Base-by-base conservation (phyloP, 1,139 yeast genomes). In the Pneumocystis sp. region DNA sequence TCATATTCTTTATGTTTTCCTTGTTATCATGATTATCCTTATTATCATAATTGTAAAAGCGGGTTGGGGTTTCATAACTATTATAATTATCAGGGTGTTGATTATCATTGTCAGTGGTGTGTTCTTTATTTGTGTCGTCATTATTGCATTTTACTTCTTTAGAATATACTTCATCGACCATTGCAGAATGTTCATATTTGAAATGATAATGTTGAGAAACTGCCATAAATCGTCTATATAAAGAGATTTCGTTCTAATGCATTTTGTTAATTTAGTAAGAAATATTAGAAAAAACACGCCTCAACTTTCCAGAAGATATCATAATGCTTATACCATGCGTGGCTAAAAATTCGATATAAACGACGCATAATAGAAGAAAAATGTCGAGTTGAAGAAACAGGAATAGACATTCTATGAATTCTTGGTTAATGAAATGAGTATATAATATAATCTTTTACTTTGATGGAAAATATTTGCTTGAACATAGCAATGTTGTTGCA, bases 301-400 rank as follows among this genome's bases (percentile, higher is more conserved):
- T 59, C 61, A 31, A 59, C 61, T 39, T 42, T 59, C 61, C 61
- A 59, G 21, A 59, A 59, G 10, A 25, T 12, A n/a, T 59, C 65
- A 21, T 39, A 34, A 60, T 63, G 64, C 15, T 63, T 39, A 19
- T 40, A 63, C 59, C 61, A 63, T 25, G 64, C 64, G 61, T 63
- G 64, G n/a, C 39, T 63, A 63, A 56, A 63, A 56, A 63, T 63
- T 15, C 64, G 31, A 61, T 63, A 63, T n/a, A 37, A 40, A 17
- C 64, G 61, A 21, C 64, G 61, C 65, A 63, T 50, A 10, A 56
- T 63, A 8, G 64, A 29, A 6, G 61, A 42, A 39, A 63, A 34
- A 6, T 37, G 39, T 6, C 42, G 29, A 10, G 61, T 39, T 25
- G 40, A 59, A 21, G 37, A 61, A 59, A 45, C 7, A 29, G 64